phyloP scores from a whole-genome alignment of 495 filamentous ascomycete genomes.

The Polyplosphaeria fusca region DNA sequence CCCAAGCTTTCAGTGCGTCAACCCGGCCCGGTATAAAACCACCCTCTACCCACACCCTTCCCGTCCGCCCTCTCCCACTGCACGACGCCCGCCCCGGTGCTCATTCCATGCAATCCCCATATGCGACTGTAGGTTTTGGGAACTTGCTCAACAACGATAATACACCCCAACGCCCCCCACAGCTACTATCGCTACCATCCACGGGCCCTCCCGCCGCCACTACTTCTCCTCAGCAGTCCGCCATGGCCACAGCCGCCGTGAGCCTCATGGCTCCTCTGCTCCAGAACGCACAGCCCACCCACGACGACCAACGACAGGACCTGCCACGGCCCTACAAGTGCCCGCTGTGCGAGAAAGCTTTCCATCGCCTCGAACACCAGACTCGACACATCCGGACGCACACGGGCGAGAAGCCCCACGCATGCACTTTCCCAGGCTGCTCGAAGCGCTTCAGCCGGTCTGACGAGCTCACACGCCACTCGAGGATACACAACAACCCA shows the following conservation, averaged over 20 bases:
- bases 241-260: conserved; percentile 64
- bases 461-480: conserved; percentile 94
- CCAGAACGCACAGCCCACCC: conserved; percentile 57
- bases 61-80: conserved; percentile 24
- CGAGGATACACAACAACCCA: conserved; percentile 97
- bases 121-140: conserved; percentile 30
- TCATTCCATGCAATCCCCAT: conserved; percentile 35
- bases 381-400: conserved; percentile 97
- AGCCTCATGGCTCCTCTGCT: conserved; percentile 63
- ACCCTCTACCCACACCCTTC: conserved; percentile 28
- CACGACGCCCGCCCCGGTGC: conserved; percentile 7
- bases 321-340: conserved; percentile 97
- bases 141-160: conserved; percentile 33
- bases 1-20: conserved; percentile 11
- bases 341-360: conserved; percentile 96
- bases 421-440: conserved; percentile 90
- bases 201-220: conserved; percentile 5
- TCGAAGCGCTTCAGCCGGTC: conserved; percentile 97
- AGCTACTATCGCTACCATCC: background rate
- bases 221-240: conserved; percentile 26
- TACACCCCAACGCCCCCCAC: conserved; percentile 9
- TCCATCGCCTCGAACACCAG: conserved; percentile 97
- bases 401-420: conserved; percentile 97
- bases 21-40: conserved; percentile 11
- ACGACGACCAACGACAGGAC: conserved; percentile 58